Evolutionary conservation across 257 asterid genomes (phyloP).

Genomic region (Solanum sejunctum): DNA sequence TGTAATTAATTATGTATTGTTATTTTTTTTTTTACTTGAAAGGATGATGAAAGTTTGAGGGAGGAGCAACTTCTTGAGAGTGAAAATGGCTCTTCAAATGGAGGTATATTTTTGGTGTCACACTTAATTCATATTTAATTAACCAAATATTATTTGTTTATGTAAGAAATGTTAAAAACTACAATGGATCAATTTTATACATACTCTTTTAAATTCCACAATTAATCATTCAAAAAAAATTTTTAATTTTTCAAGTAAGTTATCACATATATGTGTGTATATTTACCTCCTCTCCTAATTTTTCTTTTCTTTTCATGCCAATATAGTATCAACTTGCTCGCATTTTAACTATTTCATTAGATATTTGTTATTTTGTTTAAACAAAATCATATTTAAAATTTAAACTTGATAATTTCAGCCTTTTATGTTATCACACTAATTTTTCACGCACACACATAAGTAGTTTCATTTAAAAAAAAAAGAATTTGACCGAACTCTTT

Average conservation of each 20-base stretch:
- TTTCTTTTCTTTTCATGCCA: no score
- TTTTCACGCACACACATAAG: neutral
- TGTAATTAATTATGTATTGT: neutral
- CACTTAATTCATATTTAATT: neutral
- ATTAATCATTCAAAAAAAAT: neutral
- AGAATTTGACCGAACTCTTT: neutral
- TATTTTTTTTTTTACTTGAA: no score
- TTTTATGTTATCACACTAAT: neutral
- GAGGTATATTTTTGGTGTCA: neutral
- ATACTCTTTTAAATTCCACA: neutral
- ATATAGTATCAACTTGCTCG: neutral
- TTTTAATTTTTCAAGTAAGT: neutral
- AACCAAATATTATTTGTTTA: neutral
- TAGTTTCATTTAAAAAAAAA: neutral
- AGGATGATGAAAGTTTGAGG: constrained; percentile 7
- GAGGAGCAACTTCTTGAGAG: constrained; percentile 13
- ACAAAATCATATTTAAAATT: neutral
- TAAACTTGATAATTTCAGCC: neutral
- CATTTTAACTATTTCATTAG: neutral
- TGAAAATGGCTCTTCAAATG: neutral
- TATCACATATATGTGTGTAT: neutral
- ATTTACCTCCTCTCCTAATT: neutral
- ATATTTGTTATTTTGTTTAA: neutral
- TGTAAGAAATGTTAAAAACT: neutral
- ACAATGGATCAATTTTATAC: neutral